Evolutionary conservation across 208 protist species (phyloP).

Genomic region (Trypanosoma melophagium): DNA sequence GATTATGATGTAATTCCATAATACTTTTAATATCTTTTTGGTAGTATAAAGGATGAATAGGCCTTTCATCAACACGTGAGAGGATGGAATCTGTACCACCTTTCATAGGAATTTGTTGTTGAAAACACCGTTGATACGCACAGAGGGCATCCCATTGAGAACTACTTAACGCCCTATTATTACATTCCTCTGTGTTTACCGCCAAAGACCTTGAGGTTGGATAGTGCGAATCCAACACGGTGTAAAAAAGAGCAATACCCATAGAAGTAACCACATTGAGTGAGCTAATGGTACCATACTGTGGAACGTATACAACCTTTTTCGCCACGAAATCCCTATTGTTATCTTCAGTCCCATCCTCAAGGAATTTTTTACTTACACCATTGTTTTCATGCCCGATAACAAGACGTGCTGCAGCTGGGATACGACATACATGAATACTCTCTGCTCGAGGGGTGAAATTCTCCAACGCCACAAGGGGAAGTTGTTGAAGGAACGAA

Average conservation of each 20-base stretch:
- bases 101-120: slow-evolving; percentile 8
- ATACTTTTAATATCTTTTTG: slow-evolving; percentile 22
- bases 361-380: slow-evolving; percentile 53
- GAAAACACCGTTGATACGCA: slow-evolving; percentile 31
- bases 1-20: slow-evolving; percentile 22
- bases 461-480: slow-evolving; percentile 83
- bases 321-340: slow-evolving; percentile 10
- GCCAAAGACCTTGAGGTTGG: slow-evolving; percentile 42
- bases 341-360: neutral
- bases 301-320: slow-evolving; percentile 78
- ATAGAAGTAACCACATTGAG: slow-evolving; percentile 87
- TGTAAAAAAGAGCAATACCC: slow-evolving; percentile 86
- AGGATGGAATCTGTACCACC: slow-evolving; percentile 17
- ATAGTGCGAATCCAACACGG: slow-evolving; percentile 53
- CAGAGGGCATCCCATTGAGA: slow-evolving; percentile 7
- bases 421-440: slow-evolving; percentile 51
- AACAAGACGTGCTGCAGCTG: slow-evolving; percentile 41
- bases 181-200: neutral
- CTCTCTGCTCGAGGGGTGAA: slow-evolving; percentile 68
- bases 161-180: neutral
- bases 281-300: slow-evolving; percentile 90
- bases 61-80: slow-evolving; percentile 66
- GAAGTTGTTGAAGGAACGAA: slow-evolving; percentile 7
- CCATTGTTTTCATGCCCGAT: slow-evolving; percentile 88
- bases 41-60: slow-evolving; percentile 78